phyloP scores from a whole-genome alignment of 2,329 filamentous ascomycete species.

The Aspergillus felis region DNA sequence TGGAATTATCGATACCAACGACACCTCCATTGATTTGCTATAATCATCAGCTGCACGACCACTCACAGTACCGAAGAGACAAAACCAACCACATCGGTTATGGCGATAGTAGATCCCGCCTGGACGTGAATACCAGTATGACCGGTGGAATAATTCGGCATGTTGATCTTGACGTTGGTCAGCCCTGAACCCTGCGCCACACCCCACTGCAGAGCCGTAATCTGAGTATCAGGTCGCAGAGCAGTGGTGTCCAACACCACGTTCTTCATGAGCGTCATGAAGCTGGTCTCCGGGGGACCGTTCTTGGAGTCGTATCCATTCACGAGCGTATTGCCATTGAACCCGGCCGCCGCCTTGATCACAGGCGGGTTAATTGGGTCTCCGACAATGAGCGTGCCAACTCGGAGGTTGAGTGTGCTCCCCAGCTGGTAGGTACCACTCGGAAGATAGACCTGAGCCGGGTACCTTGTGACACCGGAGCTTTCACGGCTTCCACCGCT shows the following conservation, averaged over 20 bases:
- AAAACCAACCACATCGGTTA: slow-evolving; percentile 23
- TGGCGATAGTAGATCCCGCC: slow-evolving; percentile 23
- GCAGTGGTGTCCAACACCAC: slow-evolving; percentile 29
- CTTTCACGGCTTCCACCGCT: slow-evolving; percentile 23
- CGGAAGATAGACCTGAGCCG: slow-evolving; percentile 28
- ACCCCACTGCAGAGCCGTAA: slow-evolving; percentile 33
- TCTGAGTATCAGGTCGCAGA: slow-evolving; percentile 10
- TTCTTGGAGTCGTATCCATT: slow-evolving; percentile 23
- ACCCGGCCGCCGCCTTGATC: slow-evolving; percentile 22
- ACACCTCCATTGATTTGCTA: slow-evolving; percentile 25
- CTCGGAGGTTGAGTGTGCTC: slow-evolving; percentile 22
- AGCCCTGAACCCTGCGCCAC: slow-evolving; percentile 31
- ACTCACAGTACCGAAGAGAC: neutral
- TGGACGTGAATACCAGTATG: slow-evolving; percentile 28
- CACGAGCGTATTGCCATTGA: slow-evolving; percentile 25
- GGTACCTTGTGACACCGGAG: slow-evolving; percentile 20
- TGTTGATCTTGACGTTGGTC: slow-evolving; percentile 30
- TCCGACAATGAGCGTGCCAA: slow-evolving; percentile 30
- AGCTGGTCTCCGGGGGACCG: slow-evolving; percentile 25
- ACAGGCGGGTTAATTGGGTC: slow-evolving; percentile 28
- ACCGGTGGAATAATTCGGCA: slow-evolving; percentile 23
- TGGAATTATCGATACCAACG: slow-evolving; percentile 26
- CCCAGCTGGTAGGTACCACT: slow-evolving; percentile 24
- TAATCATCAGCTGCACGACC: too few species aligned
- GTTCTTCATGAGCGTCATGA: slow-evolving; percentile 31